phyloP scores from a whole-genome alignment of 192 early-diverging fungal genomes.

The Coemansia sp. region DNA sequence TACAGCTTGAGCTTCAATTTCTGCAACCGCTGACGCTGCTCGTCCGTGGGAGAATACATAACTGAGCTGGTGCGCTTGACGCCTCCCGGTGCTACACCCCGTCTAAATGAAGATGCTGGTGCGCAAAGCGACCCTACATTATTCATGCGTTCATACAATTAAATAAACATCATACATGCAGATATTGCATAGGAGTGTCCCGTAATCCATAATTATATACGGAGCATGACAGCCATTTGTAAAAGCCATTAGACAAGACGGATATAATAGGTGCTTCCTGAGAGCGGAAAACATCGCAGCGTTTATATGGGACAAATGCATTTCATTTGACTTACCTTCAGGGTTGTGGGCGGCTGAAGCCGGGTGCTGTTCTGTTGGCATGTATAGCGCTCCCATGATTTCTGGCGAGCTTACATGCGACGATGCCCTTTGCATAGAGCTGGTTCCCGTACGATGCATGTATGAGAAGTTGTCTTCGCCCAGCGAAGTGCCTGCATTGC shows the following conservation, averaged over 20 bases:
- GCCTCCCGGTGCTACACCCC: slow-evolving; percentile 10
- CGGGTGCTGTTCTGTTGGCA: slow-evolving; percentile 35
- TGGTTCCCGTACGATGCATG: background rate
- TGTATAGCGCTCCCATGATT: slow-evolving; percentile 40
- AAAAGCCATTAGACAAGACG: too few relatives aligned
- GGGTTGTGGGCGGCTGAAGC: slow-evolving; percentile 1
- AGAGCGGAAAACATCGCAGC: too few relatives aligned
- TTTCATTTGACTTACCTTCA: slow-evolving; percentile 25
- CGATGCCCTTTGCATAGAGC: background rate
- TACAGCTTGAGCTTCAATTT: slow-evolving; percentile 48
- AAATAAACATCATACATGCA: background rate
- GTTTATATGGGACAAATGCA: background rate
- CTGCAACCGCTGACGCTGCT: slow-evolving; percentile 49
- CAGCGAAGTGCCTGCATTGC: background rate
- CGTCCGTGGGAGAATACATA: slow-evolving; percentile 51
- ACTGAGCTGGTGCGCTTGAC: slow-evolving; percentile 49
- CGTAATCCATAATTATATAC: too few relatives aligned
- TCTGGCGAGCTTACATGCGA: slow-evolving; percentile 9
- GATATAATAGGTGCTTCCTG: too few relatives aligned
- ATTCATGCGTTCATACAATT: background rate
- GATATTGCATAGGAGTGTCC: background rate
- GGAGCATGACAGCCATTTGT: too few relatives aligned
- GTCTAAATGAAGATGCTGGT: slow-evolving; percentile 9
- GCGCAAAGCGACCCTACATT: slow-evolving; percentile 3
- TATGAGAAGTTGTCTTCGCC: background rate